These are phyloP conservation scores for Verticillium tricorpus DNA, from an alignment of 2,329 filamentous ascomycete genomes.

Conservation along the genomic window DNA sequence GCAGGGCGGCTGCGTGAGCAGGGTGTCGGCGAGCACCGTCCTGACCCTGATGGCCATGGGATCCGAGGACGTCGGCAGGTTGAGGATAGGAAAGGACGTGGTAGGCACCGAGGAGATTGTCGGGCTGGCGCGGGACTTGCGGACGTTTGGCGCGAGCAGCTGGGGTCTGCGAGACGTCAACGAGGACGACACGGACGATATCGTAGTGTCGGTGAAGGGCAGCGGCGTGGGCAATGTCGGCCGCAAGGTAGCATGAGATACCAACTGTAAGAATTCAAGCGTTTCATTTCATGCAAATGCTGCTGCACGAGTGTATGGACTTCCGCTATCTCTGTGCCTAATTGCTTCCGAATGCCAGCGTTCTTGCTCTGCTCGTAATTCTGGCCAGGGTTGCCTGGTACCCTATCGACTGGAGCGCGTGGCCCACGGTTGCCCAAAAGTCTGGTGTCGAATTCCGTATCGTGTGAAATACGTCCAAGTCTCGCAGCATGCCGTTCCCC, in stretches of 20 bases:
- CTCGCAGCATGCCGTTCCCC: conserved; percentile 49
- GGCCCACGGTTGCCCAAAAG: conserved; percentile 41
- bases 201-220: conserved; percentile 88
- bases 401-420: conserved; percentile 48
- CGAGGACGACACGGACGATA: conserved; percentile 62
- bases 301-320: neutral
- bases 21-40: conserved; percentile 67
- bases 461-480: conserved; percentile 48
- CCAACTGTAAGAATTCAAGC: conserved; percentile 5
- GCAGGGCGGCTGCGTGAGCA: conserved; percentile 76
- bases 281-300: neutral
- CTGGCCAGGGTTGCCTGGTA: conserved; percentile 50
- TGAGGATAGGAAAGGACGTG: conserved; percentile 77
- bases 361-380: conserved; percentile 4
- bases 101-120: conserved; percentile 78
- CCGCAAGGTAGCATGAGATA: conserved; percentile 67
- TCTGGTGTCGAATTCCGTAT: conserved; percentile 42
- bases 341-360: conserved; percentile 8
- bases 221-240: conserved; percentile 92
- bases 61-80: conserved; percentile 85
- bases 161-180: conserved; percentile 82
- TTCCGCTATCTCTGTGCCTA: conserved; percentile 5
- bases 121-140: conserved; percentile 76
- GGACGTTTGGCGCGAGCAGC: conserved; percentile 81
- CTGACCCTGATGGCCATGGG: conserved; percentile 97